A percentile compares a stretch with the other conserved stretches of the same genome.
Conservation (phyloP, 306 rosid genomes). For the Citrullus amarus region DNA sequence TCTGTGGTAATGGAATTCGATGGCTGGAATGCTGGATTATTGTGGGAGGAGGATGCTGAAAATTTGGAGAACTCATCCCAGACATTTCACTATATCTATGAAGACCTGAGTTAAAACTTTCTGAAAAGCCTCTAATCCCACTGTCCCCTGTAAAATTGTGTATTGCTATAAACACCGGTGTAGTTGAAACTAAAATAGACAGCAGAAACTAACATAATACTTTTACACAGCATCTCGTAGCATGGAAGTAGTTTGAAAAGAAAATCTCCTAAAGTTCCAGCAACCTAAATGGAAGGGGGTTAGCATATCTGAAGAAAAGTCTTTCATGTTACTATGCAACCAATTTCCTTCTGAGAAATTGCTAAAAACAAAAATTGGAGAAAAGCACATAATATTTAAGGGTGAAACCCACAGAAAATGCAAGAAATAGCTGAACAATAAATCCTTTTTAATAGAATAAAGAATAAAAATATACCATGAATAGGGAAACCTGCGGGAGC, state of each 20-base stretch:
- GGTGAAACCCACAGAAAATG: neutral
- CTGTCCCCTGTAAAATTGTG: neutral
- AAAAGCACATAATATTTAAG: neutral
- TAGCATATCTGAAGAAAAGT: neutral
- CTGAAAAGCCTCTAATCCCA: neutral
- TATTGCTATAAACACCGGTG: neutral
- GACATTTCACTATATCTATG: slow-evolving; percentile 58
- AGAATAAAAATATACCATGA: neutral
- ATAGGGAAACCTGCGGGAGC: neutral
- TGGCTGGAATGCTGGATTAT: slow-evolving; percentile 43
- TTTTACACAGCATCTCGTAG: neutral
- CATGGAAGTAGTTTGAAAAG: neutral
- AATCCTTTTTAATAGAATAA: neutral
- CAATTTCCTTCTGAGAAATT: neutral
- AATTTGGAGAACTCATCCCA: slow-evolving; percentile 31
- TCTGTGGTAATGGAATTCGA: slow-evolving; percentile 28
- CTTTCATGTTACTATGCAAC: neutral
- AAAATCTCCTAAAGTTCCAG: neutral
- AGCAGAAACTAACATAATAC: neutral
- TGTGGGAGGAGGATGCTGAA: slow-evolving; percentile 44
- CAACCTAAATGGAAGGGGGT: neutral
- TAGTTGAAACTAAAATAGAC: neutral
- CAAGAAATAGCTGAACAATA: neutral
- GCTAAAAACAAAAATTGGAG: neutral
- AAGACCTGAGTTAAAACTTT: slow-evolving; percentile 39